phyloP scores from a whole-genome alignment of 148 eudicot species.

The Amaranthus hypochondriacus region DNA sequence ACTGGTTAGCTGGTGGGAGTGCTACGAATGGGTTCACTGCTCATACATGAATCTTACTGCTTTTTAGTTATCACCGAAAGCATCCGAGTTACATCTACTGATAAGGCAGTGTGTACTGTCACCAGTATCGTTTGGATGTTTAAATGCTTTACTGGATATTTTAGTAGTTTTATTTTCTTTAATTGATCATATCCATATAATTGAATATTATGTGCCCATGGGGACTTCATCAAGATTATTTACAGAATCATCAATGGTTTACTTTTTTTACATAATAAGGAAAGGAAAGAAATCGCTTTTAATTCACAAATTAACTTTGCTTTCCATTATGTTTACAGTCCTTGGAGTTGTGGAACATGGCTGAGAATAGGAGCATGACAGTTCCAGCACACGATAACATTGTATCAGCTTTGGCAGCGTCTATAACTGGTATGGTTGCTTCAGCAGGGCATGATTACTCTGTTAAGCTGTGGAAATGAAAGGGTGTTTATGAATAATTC shows the following conservation, averaged over 20 bases:
- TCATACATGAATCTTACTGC: not conserved
- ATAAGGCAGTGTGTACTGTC: too few species aligned
- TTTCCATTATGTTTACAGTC: conserved; percentile 41
- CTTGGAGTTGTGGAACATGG: conserved; percentile 98
- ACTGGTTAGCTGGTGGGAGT: not conserved
- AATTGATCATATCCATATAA: not conserved
- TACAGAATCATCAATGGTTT: not conserved
- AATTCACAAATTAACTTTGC: not conserved
- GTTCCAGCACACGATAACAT: conserved; percentile 83
- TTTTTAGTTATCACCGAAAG: not conserved
- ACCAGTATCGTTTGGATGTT: too few species aligned
- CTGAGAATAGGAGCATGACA: conserved; percentile 92
- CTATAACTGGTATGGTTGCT: conserved; percentile 84
- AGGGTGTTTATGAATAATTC: not conserved
- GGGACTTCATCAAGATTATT: not conserved
- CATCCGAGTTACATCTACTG: too few species aligned
- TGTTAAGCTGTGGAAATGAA: conserved; percentile 78
- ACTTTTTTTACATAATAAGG: not conserved
- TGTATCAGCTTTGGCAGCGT: conserved; percentile 77
- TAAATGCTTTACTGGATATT: not conserved
- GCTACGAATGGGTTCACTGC: not conserved
- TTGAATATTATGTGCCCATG: not conserved
- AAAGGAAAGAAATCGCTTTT: not conserved
- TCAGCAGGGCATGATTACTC: conserved; percentile 90
- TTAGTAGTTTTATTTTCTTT: not conserved